phyloP scores from a whole-genome alignment of 2,329 filamentous ascomycete species.

The Aspergillus japonicus region DNA sequence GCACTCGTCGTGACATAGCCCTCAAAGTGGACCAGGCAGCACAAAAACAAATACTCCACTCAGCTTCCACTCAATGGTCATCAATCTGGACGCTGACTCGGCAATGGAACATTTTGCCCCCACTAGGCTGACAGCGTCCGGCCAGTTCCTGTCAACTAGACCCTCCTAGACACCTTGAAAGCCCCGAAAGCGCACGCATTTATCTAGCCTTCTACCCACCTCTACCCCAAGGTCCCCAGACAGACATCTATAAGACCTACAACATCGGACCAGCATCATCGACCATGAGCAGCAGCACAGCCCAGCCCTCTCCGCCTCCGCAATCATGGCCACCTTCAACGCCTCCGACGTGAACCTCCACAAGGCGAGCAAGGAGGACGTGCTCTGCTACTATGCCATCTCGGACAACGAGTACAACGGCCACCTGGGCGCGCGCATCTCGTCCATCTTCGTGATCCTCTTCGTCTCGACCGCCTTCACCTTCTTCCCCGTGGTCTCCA shows the following conservation, averaged over 20 bases:
- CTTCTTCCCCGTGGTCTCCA: conserved; percentile 14
- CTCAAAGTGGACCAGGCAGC: background rate
- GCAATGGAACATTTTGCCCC: background rate
- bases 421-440: conserved; percentile 13
- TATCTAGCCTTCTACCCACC: background rate
- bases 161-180: background rate
- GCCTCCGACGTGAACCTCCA: conserved; percentile 11
- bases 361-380: conserved; percentile 7
- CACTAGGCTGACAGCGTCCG: background rate
- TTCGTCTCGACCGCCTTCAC: conserved; percentile 13
- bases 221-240: background rate
- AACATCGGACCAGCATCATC: background rate
- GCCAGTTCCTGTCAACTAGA: background rate
- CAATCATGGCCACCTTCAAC: conserved; percentile 7
- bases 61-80: background rate
- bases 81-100: background rate
- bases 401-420: conserved; percentile 15
- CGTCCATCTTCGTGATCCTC: conserved; percentile 16
- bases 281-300: background rate
- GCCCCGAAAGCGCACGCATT: background rate
- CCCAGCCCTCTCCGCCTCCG: background rate
- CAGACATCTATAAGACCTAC: background rate
- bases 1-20: no score
- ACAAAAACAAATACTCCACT: background rate
- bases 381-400: conserved; percentile 12